Evolutionary conservation across 768 basidiomycete species (phyloP).

Genomic region (Sistotremastrum suecicum): DNA sequence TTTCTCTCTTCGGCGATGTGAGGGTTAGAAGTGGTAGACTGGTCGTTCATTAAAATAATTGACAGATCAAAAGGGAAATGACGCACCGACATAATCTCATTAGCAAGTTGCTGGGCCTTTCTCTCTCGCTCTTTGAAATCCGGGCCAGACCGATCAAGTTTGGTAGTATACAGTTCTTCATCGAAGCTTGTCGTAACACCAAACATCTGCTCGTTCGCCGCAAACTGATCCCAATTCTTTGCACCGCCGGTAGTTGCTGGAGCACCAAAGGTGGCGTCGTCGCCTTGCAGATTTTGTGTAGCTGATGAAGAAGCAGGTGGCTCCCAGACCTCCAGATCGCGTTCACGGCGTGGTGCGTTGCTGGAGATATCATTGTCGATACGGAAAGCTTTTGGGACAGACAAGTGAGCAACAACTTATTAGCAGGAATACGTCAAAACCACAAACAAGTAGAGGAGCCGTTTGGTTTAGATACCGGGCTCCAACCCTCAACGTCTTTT

Average conservation of each 20-base stretch:
- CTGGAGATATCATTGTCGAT: conserved; percentile 72
- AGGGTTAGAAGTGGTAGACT: conserved; percentile 56
- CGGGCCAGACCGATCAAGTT: conserved; percentile 66
- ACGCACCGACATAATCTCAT: conserved; percentile 79
- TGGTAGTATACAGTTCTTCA: conserved; percentile 91
- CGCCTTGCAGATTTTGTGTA: conserved; percentile 19
- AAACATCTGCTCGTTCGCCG: conserved; percentile 83
- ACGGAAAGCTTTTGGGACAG: conserved; percentile 45
- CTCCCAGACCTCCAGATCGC: conserved; percentile 74
- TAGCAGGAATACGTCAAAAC: neutral
- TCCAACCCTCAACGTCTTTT: conserved; percentile 59
- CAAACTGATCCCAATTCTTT: conserved; percentile 80
- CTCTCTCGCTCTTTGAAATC: conserved; percentile 85
- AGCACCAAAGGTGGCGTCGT: conserved; percentile 57
- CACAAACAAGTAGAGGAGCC: conserved; percentile 40
- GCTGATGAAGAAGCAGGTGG: conserved; percentile 17
- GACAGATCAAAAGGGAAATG: conserved; percentile 5
- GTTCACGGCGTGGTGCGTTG: conserved; percentile 40
- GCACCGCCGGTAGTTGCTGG: conserved; percentile 26
- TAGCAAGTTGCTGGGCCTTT: conserved; percentile 77
- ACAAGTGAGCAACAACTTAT: too few relatives aligned
- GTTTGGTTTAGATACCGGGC: conserved; percentile 55
- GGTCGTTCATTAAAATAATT: conserved; percentile 4
- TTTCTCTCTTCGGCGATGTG: conserved; percentile 88
- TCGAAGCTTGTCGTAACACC: conserved; percentile 86